phyloP scores from a whole-genome alignment of 331 rosid genomes.

The Saraca asoca region DNA sequence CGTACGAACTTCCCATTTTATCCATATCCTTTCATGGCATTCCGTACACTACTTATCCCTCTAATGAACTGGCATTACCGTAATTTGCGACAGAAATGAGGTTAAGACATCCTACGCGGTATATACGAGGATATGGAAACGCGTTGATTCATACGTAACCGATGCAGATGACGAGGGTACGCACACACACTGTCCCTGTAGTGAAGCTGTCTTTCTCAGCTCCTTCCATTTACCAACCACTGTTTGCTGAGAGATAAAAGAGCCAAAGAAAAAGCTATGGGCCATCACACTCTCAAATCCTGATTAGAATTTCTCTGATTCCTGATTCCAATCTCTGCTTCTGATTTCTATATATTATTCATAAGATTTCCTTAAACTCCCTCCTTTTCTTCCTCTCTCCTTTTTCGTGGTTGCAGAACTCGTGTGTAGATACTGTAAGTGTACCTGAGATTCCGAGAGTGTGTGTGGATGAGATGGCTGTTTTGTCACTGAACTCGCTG shows the following conservation, averaged over 20 bases:
- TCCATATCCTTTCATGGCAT: not conserved
- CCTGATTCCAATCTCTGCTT: conserved; percentile 7
- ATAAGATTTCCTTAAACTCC: conserved; percentile 1
- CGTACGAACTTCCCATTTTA: conserved; percentile 3
- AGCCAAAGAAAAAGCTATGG: conserved; percentile 24
- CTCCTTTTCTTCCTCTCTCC: not conserved
- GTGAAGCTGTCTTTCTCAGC: conserved; percentile 14
- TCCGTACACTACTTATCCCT: not conserved
- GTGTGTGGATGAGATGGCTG: conserved; percentile 42
- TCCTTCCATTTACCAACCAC: not conserved
- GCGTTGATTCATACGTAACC: conserved; percentile 32
- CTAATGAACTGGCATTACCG: conserved; percentile 26
- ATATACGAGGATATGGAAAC: conserved; percentile 41
- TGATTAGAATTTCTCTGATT: conserved; percentile 40
- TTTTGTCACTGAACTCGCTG: conserved; percentile 52
- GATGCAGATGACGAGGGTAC: not conserved
- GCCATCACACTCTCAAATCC: conserved; percentile 33
- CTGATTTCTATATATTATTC: conserved; percentile 22
- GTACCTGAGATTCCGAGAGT: conserved; percentile 13
- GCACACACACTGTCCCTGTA: not conserved
- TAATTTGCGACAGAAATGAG: not conserved
- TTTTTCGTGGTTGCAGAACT: not conserved
- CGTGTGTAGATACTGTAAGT: conserved; percentile 21
- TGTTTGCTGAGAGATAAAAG: not conserved
- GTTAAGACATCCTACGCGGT: conserved; percentile 37